These are phyloP conservation scores for Fraxinus nigra DNA, from an alignment of 305 asterid genomes.

Conservation along the genomic window DNA sequence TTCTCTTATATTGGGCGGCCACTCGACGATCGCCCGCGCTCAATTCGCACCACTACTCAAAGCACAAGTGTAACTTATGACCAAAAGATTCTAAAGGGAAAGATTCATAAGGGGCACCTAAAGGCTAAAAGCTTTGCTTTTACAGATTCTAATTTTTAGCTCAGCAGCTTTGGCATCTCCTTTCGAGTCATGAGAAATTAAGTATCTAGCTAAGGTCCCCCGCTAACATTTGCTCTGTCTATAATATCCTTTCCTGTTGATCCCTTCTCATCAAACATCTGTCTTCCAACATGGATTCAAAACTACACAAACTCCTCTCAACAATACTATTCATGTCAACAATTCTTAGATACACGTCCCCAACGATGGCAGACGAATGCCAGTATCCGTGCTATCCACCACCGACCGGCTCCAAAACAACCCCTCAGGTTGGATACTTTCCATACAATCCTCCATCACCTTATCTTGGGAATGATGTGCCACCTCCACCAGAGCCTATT, in stretches of 20 bases:
- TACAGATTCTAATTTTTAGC: background rate
- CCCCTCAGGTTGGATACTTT: slow-evolving; percentile 35
- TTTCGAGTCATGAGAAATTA: background rate
- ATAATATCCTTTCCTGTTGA: background rate
- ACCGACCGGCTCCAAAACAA: slow-evolving; percentile 57
- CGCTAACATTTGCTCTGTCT: slow-evolving; percentile 10
- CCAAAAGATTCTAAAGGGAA: background rate
- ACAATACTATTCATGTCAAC: slow-evolving; percentile 34
- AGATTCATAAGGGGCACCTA: background rate
- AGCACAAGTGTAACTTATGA: background rate
- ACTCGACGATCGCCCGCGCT: too few relatives aligned
- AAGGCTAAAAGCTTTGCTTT: background rate
- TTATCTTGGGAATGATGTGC: slow-evolving; percentile 38
- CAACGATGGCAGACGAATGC: slow-evolving; percentile 58
- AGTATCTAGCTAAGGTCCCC: background rate
- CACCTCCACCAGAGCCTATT: slow-evolving; percentile 80
- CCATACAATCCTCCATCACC: slow-evolving; percentile 57
- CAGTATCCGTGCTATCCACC: slow-evolving; percentile 87
- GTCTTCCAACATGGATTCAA: slow-evolving; percentile 44
- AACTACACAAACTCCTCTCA: slow-evolving; percentile 35
- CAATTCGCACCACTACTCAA: too few relatives aligned
- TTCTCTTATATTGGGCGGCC: too few relatives aligned
- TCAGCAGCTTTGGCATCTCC: background rate
- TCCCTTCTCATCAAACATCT: background rate
- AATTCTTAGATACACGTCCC: slow-evolving; percentile 31